A percentile compares a stretch with the other conserved stretches of the same genome.
Evolutionary conservation across 768 basidiomycete species (phyloP).

Genomic region (Saitozyma podzolica): DNA sequence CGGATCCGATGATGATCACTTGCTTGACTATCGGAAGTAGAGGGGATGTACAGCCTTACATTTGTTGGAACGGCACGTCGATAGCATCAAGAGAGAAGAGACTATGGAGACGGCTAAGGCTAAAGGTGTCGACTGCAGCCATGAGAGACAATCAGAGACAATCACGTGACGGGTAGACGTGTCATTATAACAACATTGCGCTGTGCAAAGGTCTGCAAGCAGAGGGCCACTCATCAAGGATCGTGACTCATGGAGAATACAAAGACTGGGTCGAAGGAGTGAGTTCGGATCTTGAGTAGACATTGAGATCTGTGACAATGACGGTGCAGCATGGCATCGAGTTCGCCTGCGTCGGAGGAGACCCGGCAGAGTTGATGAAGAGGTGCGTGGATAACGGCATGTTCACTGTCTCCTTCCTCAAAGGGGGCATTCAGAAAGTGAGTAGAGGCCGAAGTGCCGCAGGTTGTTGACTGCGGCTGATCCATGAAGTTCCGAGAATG

Average conservation of each 20-base stretch:
- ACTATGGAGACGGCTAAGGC: too few species aligned
- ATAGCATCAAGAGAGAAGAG: too few species aligned
- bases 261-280: slow-evolving; percentile 93
- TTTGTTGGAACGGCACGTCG: too few species aligned
- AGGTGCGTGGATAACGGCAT: slow-evolving; percentile 98
- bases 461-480: too few species aligned
- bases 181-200: too few species aligned
- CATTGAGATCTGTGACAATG: not conserved
- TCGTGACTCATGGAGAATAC: slow-evolving; percentile 95
- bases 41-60: slow-evolving; percentile 98
- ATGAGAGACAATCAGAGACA: too few species aligned
- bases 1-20: slow-evolving; percentile 81
- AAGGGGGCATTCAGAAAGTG: slow-evolving; percentile 84
- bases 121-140: too few species aligned
- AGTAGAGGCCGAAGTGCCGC: too few species aligned
- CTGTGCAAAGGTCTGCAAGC: slow-evolving; percentile 70
- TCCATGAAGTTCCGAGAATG: slow-evolving; percentile 82
- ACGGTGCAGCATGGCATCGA: slow-evolving; percentile 84
- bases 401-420: slow-evolving; percentile 92
- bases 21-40: slow-evolving; percentile 94
- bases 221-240: slow-evolving; percentile 76
- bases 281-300: too few species aligned
- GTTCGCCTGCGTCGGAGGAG: slow-evolving; percentile 89
- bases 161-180: too few species aligned
- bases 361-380: slow-evolving; percentile 95